Base-by-base conservation (phyloP, 352 stramenopile species). In the Pseudoperonospora humuli region DNA sequence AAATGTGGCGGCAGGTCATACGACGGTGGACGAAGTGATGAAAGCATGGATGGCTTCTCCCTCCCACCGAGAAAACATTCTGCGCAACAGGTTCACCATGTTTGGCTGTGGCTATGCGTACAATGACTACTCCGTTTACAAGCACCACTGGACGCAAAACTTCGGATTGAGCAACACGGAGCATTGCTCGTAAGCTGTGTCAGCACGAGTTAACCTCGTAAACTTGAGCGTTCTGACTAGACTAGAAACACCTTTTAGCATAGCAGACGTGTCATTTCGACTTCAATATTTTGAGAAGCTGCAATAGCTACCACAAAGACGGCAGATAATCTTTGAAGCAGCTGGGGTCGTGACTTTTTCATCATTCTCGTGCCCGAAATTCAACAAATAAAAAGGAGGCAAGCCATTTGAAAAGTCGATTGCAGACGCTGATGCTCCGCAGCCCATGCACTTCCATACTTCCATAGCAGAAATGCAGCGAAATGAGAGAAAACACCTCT, bases 361-460 rank as follows among this genome's bases (percentile, higher is more conserved):
- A 9, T 39, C 39, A 2, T 57, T 28, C 2, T 64, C 46, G 27
- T 48, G 14, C 24, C 73, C 67, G 7, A 45, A 53, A 28, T 75
- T 63, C 28, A 85, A 61, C 46, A 87, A 61, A 62, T 85, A 90
- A 56, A 86, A 90, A 27, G 77, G 70, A 17, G 51, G 52, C 28
- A 19, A 38, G 15, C 61, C 64, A 13, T 42, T 39, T 1, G 57
- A 64, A 42, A 68, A 64, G 32, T 80, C 60, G 20, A 84, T 66
- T 51, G 82, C 70, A 27, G 67, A 69, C 19, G 79, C 79, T 14
- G 63, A 71, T 4, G 67, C 73, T 7, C 72, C 75, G 27, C 79
- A 92, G 28, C 76, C 74, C 70, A 87, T 77, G 52, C 79, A 92
- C 39, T 89, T 89, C 76, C 76, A 92, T 28, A 73, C 62, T 37